Evolutionary conservation across 164 flowering plant genomes (phyloP), one percentile per base, ranked within the genome.

Genomic region (Tetracentron sinense): DNA sequence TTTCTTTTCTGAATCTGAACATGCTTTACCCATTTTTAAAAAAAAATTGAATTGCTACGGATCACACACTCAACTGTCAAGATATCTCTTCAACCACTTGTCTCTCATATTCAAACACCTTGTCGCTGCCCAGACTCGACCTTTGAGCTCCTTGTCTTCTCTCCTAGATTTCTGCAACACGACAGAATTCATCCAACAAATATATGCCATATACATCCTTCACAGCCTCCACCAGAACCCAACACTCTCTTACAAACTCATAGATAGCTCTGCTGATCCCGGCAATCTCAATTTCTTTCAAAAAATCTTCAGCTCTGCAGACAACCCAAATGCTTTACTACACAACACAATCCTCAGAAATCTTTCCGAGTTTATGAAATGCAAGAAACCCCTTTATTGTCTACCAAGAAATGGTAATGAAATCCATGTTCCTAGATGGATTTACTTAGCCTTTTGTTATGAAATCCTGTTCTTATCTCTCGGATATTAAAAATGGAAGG

Each of bases 161-260:
- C 75, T 82, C 28, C 72, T 82, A 53, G 65, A 56, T 63, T 76
- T 75, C 69, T 82, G 86, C 78, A 77, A 61, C 53, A 60, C 70
- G 3, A 70, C 71, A 12, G 56, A 67, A 21, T 65, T 73, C 27
- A 79, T 84, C 51, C 76, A 62, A 21, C 86, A 84, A 79, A 65
- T 79, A 65, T 85, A 84, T 48, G 80, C 86, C 54, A 68, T 82
- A 35, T 82, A 68, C 68, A 63, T 82, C 63, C 74, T 82, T 58
- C 75, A 77, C 53, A 86, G 86, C 62, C 78, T 78, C 60, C 82
- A 77, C 63, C 86, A 80, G 54, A 82, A 78, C 72, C 74, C 76
- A 55, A 23, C 74, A 10, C 75, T 82, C 53, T 61, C 72, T 47
- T 75, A 78, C 63, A 59, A 72, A 55, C 83, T 81, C 73, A 67